Evolutionary conservation across 2,329 filamentous ascomycete species (phyloP), one percentile per base, ranked within the genome.

Genomic region (Mycosphaerella sp.): DNA sequence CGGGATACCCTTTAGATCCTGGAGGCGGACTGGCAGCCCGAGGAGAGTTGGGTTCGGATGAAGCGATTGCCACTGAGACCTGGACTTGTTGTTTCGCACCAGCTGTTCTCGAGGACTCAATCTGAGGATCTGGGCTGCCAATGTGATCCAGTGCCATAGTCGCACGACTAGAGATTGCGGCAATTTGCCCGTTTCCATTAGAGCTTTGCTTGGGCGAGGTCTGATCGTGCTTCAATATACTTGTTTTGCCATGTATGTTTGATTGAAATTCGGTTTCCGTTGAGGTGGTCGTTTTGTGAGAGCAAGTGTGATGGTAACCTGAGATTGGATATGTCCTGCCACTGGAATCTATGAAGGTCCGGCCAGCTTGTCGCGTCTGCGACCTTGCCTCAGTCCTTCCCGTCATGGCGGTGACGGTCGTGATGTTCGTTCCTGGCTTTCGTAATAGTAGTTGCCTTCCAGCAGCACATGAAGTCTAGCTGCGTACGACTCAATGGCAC

Each of bases 401-500:
- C 13, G 21, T 46, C 44, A 46, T 46, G 21, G 44, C 21, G 35
- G 18, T 28, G 18, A 37, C 41, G 25, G 28, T 17, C 18, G 16
- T 30, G 41, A 27, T 32, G 41, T n/a, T 40, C 36, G 14, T 40
- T 21, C 17, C 36, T 40, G 36, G 14, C 9, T 12, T 40, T 21
- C 36, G 17, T 40, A 21, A 2, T 10, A 10, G 36, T 21, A 40
- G 17, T 17, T 40, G 17, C 14, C 17, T 21, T 21, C 6, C 21
- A 25, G 39, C 12, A 18, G 37, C 28, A 41, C 21, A 35, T 48
- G 34, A 35, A 41, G 45, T 41, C 28, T 30, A 27, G n/a, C 18
- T 41, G 27, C 40, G 45, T 48, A 27, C 45, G 36, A 35, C 45
- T 48, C 37, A 41, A 41, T 41, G 45, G 45, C 45, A 48, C 45